phyloP scores from a whole-genome alignment of 805 yeast genomes.

The Yarrowia sp. region DNA sequence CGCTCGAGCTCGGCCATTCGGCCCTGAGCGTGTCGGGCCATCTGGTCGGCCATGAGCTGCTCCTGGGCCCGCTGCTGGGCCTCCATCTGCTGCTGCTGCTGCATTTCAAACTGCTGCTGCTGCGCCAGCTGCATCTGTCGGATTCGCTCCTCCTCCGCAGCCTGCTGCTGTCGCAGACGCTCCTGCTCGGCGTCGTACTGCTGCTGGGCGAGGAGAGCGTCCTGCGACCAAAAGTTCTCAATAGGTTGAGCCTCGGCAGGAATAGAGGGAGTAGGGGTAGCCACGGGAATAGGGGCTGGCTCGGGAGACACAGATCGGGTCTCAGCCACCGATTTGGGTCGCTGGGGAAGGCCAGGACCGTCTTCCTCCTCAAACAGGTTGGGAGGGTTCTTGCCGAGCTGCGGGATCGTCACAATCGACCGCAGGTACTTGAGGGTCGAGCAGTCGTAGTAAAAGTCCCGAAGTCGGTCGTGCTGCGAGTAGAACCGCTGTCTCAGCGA shows the following conservation, averaged over 20 bases:
- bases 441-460: conserved; percentile 89
- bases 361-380: conserved; percentile 57
- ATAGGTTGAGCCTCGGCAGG: conserved; percentile 51
- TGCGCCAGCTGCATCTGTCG: conserved; percentile 72
- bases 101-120: conserved; percentile 74
- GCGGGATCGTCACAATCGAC: conserved; percentile 80
- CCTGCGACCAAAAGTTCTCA: conserved; percentile 55
- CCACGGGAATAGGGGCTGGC: conserved; percentile 41
- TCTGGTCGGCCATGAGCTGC: conserved; percentile 68
- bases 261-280: conserved; percentile 45
- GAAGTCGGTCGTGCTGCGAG: conserved; percentile 71
- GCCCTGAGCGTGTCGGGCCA: conserved; percentile 77
- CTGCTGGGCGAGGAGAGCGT: conserved; percentile 54
- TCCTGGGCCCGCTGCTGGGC: conserved; percentile 76
- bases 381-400: conserved; percentile 66
- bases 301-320: conserved; percentile 43
- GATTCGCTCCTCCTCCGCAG: conserved; percentile 68
- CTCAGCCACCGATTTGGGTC: conserved; percentile 50
- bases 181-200: conserved; percentile 66
- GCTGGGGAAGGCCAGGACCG: conserved; percentile 53
- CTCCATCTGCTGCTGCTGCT: conserved; percentile 71
- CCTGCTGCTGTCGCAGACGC: conserved; percentile 65
- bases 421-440: conserved; percentile 82
- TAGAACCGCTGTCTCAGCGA: conserved; percentile 76
- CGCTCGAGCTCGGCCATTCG: conserved; percentile 82